Conservation (phyloP, 75 land plant genomes). For the Chamaecyparis obtusa region DNA sequence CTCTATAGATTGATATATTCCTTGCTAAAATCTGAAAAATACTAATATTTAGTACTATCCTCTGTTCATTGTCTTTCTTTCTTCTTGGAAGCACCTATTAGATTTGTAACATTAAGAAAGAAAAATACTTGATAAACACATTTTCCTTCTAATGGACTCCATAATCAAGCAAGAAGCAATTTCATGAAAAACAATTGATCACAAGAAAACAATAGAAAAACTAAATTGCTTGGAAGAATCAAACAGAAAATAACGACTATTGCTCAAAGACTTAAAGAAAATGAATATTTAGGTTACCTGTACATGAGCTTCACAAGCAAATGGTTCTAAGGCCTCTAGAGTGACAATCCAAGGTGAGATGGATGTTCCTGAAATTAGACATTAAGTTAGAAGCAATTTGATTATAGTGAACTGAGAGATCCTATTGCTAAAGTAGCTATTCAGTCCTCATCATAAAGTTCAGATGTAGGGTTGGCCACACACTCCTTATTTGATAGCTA, state of each 20-base stretch:
- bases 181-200: neutral
- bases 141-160: neutral
- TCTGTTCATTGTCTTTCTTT: neutral
- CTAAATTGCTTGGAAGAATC: neutral
- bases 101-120: neutral
- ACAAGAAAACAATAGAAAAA: neutral
- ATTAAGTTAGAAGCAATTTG: neutral
- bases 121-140: neutral
- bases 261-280: neutral
- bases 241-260: neutral
- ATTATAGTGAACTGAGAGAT: neutral
- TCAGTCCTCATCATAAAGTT: neutral
- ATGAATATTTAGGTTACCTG: slow-evolving; percentile 47
- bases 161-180: neutral
- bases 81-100: neutral
- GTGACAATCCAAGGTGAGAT: slow-evolving; percentile 98
- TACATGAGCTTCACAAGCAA: slow-evolving; percentile 75
- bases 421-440: neutral
- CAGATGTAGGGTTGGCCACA: neutral
- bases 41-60: neutral
- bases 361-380: slow-evolving; percentile 61
- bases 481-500: neutral
- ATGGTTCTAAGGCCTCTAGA: slow-evolving; percentile 90
- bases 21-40: too few species aligned
- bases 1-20: too few species aligned